Base-by-base conservation (phyloP, 108 stramenopile species). In the Fragilaria radians region DNA sequence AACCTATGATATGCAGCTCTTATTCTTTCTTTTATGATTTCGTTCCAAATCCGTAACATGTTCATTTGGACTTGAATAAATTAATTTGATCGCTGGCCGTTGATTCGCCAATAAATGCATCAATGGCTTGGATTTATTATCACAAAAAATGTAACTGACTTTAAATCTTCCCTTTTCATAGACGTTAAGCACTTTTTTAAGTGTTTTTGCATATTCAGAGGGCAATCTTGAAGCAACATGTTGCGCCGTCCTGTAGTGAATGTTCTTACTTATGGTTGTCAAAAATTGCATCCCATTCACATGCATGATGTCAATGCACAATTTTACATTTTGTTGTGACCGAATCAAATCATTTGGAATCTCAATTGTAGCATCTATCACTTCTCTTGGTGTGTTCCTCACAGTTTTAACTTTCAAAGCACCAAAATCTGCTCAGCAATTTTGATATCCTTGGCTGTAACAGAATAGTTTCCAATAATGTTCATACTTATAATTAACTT, bases 281-380 rank as follows among this genome's bases (percentile, higher is more conserved):
- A 77, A 59, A 30, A 71, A 67, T 18, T 52, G 51, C 2, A 73
- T 9, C 14, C 62, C 71, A 32, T 80, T 76, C 4, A 76, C 74
- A 33, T 67, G 51, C 48, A 80, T 60, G 27, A 52, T 59, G 34
- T 80, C 74, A 3, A 61, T 47, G 24, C 30, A 27, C 28, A 80
- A 30, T 22, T 53, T 63, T 3, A 81, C 60, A 1, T 65, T 9
- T 7, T 56, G 32, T 23, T 73, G 50, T 11, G 32, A 1, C 19
- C 30, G 32, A n/a, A 52, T n/a, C 9, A 64, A 48, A 1, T 46
- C 27, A 19, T 46, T 32, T 5, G 67, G 73, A 3, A 70, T 70
- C 24, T 36, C 19, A 0, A 58, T 28, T n/a, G 57, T 34, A 0
- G 65, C 64, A 2, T 59, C 22, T n/a, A 26, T 33, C 3, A 74